Percentiles rank a stretch among this genome's conserved stretches.
phyloP scores from a whole-genome alignment of 192 early-diverging fungal species.

The Linnemannia zychae region DNA sequence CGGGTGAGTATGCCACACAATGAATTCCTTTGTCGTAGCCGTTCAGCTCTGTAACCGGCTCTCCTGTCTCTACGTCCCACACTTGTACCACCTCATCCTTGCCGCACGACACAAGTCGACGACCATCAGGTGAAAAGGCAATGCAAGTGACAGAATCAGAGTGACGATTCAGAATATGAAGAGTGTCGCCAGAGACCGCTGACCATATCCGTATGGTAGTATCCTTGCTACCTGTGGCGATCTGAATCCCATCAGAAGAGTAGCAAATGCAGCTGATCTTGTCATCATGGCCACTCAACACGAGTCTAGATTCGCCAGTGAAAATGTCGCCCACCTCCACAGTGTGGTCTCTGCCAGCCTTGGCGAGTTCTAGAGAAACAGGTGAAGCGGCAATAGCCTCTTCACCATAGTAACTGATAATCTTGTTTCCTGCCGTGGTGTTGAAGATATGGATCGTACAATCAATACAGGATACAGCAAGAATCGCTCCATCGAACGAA shows the following conservation, averaged over 20 bases:
- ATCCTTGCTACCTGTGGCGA: not conserved
- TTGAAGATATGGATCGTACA: not conserved
- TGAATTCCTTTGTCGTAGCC: not conserved
- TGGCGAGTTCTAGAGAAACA: not conserved
- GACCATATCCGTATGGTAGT: not conserved
- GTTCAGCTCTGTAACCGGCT: not conserved
- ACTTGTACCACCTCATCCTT: not conserved
- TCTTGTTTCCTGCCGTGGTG: not conserved
- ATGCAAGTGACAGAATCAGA: not conserved
- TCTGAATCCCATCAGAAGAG: not conserved
- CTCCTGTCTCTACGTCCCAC: not conserved
- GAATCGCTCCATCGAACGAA: not conserved
- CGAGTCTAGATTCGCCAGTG: not conserved
- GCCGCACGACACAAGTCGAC: not conserved
- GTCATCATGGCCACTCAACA: not conserved
- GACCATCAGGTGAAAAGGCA: not conserved
- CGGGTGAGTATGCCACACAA: not conserved
- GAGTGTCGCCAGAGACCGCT: not conserved
- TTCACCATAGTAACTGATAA: not conserved
- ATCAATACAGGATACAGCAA: not conserved
- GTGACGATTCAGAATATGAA: not conserved
- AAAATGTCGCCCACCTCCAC: not conserved
- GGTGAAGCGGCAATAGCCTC: not conserved
- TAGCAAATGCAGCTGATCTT: not conserved
- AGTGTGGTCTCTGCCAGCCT: not conserved